Base-by-base conservation (phyloP, 164 flowering plant genomes). In the Dillenia suffruticosa region DNA sequence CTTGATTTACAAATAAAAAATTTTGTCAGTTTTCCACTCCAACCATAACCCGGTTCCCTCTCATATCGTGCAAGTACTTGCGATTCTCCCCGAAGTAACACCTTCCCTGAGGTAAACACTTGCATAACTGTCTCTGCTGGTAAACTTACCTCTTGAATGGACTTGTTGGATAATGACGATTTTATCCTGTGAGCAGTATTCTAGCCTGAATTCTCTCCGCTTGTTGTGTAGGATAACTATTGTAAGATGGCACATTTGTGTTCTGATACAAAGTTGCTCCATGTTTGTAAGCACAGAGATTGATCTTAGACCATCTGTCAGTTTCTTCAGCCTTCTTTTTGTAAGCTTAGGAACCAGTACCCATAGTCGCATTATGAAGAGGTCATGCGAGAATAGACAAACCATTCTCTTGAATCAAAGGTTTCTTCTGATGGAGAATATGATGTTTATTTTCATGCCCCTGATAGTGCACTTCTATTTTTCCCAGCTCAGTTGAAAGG, bases 11-110 rank as follows among this genome's bases (percentile, higher is more conserved):
- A 1, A 1, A 1, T 19, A 1, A 19, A 19, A 19, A 19, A 19
- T 19, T 19, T 19, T 1, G 22, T 19, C 1, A 19, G 22, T 19
- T 19, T 19, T 19, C 22, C 22, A n/a, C 22, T 19, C 22, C 22
- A 1, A 1, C 22, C 22, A 19, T 19, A 19, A 19, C 22, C 22
- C 22, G 22, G 22, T 19, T 49, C 32, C 52, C 43, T 64, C 59
- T 70, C 10, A 10, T 48, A 19, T 77, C 81, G 69, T 90, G 96
- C 64, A 74, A 61, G 63, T 68, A 85, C 72, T 76, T 87, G 76
- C 93, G 85, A 54, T 65, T 73, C 14, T 83, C 78, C 57, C 93
- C 96, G 78, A 49, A 81, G 44, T 70, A 46, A 67, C 92, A 90
- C 55, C 82, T 76, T 46, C 96, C 88, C 61, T 56, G 72, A 48